Conservation (phyloP, 805 yeast genomes). For the Zygoascus flipseniorum region DNA sequence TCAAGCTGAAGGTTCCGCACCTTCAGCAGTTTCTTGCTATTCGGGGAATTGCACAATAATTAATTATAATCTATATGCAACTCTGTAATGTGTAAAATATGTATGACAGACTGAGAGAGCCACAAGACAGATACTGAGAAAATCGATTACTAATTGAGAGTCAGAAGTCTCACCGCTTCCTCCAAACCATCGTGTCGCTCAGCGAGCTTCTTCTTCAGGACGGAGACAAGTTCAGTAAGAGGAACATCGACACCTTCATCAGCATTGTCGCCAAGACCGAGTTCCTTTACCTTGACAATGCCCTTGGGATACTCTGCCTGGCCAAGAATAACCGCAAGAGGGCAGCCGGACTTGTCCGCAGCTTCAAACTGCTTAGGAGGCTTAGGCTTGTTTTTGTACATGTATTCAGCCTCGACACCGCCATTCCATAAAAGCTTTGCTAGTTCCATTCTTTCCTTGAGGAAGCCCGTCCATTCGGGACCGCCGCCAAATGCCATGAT, state of each 20-base stretch:
- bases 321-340: conserved; percentile 86
- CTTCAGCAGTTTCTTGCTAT: conserved; percentile 7
- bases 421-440: conserved; percentile 79
- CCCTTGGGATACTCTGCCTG: conserved; percentile 87
- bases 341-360: conserved; percentile 90
- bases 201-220: conserved; percentile 43
- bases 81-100: not conserved
- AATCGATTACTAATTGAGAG: conserved; percentile 1
- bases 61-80: not conserved
- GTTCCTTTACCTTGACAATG: conserved; percentile 71
- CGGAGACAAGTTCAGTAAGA: conserved; percentile 48
- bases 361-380: conserved; percentile 96
- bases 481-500: conserved; percentile 99
- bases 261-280: conserved; percentile 81
- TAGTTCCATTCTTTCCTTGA: conserved; percentile 83
- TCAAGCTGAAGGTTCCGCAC: conserved; percentile 14
- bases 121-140: not conserved
- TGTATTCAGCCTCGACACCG: conserved; percentile 84
- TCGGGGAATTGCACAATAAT: not conserved
- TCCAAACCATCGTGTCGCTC: conserved; percentile 11
- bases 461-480: conserved; percentile 87
- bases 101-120: not conserved
- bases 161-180: conserved; percentile 8
- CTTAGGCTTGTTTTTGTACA: conserved; percentile 89
- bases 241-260: conserved; percentile 79